Evolutionary conservation across 2,329 filamentous ascomycete species (phyloP).

Genomic region (Thermothelomyces thermophilus): DNA sequence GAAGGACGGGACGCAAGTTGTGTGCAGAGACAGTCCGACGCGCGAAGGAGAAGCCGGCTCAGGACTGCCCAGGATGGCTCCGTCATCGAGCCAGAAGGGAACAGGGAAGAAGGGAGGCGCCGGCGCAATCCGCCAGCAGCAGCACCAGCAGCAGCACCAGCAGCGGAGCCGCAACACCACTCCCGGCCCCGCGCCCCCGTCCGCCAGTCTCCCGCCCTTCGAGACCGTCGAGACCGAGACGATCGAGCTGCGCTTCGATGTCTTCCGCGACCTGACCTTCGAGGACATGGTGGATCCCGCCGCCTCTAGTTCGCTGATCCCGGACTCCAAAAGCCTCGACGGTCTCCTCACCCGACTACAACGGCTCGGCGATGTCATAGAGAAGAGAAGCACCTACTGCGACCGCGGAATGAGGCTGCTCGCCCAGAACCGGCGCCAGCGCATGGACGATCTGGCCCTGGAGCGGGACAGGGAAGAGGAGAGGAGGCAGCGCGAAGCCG

Average conservation of each 20-base stretch:
- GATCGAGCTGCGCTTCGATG: constrained; percentile 56
- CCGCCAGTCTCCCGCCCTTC: constrained; percentile 48
- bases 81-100: constrained; percentile 52
- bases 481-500: constrained; percentile 42
- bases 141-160: constrained; percentile 52
- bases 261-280: constrained; percentile 54
- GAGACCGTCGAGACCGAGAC: constrained; percentile 56
- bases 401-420: constrained; percentile 69
- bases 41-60: constrained; percentile 4
- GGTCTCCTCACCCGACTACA: constrained; percentile 58
- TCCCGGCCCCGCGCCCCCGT: constrained; percentile 50
- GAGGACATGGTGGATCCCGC: constrained; percentile 64
- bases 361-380: constrained; percentile 58
- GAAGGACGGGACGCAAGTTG: not conserved
- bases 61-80: constrained; percentile 43
- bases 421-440: constrained; percentile 57
- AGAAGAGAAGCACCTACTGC: constrained; percentile 60
- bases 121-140: constrained; percentile 55
- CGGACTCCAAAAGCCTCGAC: constrained; percentile 57
- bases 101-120: constrained; percentile 58
- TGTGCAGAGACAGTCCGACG: not conserved
- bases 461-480: constrained; percentile 45
- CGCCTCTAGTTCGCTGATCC: constrained; percentile 50
- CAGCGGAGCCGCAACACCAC: constrained; percentile 74
- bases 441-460: constrained; percentile 45